Conservation (phyloP, 768 basidiomycete species). For the Lentinula boryana region DNA sequence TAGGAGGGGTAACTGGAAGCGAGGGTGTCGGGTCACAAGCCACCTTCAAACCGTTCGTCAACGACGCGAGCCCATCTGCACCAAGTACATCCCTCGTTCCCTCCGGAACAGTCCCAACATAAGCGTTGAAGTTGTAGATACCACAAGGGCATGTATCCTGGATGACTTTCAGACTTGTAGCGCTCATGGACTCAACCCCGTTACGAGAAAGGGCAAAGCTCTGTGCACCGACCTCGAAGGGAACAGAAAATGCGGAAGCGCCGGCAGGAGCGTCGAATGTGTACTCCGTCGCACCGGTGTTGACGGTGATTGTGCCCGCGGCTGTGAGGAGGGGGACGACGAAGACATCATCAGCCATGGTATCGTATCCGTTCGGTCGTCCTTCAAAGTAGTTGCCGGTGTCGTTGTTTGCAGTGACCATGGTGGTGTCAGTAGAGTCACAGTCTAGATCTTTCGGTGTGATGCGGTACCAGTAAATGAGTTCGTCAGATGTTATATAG, state of each 20-base stretch:
- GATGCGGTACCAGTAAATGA: constrained; percentile 17
- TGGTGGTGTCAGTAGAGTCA: constrained; percentile 15
- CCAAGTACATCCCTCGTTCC: constrained; percentile 7
- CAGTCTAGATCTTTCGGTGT: constrained; percentile 13
- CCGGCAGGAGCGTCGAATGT: constrained; percentile 12
- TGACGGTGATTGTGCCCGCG: constrained; percentile 13
- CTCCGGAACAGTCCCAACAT: constrained; percentile 16
- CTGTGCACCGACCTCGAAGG: constrained; percentile 14
- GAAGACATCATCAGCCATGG: constrained; percentile 12
- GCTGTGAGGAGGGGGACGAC: constrained; percentile 13
- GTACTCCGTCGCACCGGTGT: constrained; percentile 14
- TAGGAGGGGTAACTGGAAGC: constrained; percentile 11
- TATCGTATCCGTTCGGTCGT: constrained; percentile 14
- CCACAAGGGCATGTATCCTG: constrained; percentile 15
- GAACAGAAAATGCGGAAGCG: constrained; percentile 13
- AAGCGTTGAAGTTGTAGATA: constrained; percentile 16
- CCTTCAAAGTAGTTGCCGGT: constrained; percentile 16
- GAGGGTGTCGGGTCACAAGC: constrained; percentile 10
- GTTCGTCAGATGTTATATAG: constrained; percentile 12
- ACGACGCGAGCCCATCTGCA: constrained; percentile 9
- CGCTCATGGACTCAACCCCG: constrained; percentile 10
- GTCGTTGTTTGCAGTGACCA: constrained; percentile 12
- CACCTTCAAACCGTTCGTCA: constrained; percentile 11
- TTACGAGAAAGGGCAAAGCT: constrained; percentile 10
- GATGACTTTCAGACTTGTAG: constrained; percentile 12